Evolutionary conservation across 73 alveolate species (phyloP), one percentile per base, ranked within the genome.

Genomic region (Effrenium voratum): DNA sequence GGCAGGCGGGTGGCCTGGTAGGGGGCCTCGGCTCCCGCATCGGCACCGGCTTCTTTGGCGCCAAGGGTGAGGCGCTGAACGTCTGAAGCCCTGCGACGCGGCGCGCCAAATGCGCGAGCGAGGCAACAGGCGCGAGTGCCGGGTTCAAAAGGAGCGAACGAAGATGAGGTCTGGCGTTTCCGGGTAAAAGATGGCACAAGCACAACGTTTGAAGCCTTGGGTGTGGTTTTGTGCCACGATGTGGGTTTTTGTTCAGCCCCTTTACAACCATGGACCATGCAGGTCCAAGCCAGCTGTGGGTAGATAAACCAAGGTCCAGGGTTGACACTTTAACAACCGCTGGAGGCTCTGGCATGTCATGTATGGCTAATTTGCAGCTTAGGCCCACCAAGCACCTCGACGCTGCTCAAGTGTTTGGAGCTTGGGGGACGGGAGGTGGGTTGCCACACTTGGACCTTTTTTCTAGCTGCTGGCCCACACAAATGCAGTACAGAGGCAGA

Each of bases 1-100:
- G 5, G 38, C 32, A 87, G 95, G 95, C 95, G 8, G 95, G 95
- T 63, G 95, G 95, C 84, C 83, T 87, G 49, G 95, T 87, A 26
- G 95, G 95, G 49, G 95, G 95, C 72, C 81, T 85, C 60, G 94
- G 94, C 40, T 79, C 90, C 22, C 79, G 79, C 68, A 60, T 87
- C 63, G 95, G 95, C 15, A 47, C 82, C 49, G 82, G 82, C 40
- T 72, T 81, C 49, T 72, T 72, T 34, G 95, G 95, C 43, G 63
- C 59, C 6, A 49, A 49, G 32, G 75, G 63, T 34, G 84, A 87
- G 72, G 70, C 95, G 84, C 59, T 87, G 70, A 87, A 87, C 72
- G 95, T 87, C 28, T 87, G 95, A 76, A 38, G 63, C 63, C 26
- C 63, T 12, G 19, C 63, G 63, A 52, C 8, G 63, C 8, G 63